phyloP scores from a whole-genome alignment of 2,329 filamentous ascomycete genomes.

The Bipolaris zeicola region DNA sequence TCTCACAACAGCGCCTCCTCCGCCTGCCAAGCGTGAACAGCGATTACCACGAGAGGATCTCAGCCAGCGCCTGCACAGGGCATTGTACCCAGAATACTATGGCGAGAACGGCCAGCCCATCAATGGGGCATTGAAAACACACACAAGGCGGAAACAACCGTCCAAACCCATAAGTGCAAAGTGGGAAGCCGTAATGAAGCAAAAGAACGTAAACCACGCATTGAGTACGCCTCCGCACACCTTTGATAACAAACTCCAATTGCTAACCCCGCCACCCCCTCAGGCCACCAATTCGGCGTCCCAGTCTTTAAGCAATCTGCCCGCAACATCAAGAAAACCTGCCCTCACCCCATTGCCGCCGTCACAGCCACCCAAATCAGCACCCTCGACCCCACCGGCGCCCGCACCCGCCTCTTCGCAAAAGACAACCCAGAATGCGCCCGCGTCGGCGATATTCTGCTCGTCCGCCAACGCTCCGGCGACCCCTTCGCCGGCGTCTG shows the following conservation, averaged over 20 bases:
- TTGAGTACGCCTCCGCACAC: constrained; percentile 15
- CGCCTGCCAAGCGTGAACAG: constrained; percentile 11
- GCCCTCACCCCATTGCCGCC: constrained; percentile 70
- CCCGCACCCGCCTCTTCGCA: constrained; percentile 80
- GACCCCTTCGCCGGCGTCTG: constrained; percentile 92
- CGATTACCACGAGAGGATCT: constrained; percentile 12
- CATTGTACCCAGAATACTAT: constrained; percentile 21
- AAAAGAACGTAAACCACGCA: constrained; percentile 16
- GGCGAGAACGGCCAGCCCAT: constrained; percentile 4
- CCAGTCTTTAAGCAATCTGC: constrained; percentile 58
- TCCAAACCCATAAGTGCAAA: constrained; percentile 19
- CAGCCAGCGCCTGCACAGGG: constrained; percentile 28
- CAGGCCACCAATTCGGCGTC: constrained; percentile 49
- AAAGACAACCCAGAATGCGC: constrained; percentile 77
- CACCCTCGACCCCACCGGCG: constrained; percentile 81
- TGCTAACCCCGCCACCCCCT: constrained; percentile 6
- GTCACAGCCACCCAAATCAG: constrained; percentile 72
- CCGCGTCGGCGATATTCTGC: constrained; percentile 86
- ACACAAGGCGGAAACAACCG: constrained; percentile 3
- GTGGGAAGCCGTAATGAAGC: constrained; percentile 19
- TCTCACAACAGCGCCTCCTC: constrained; percentile 1
- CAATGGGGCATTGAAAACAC: not conserved
- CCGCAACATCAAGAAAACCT: constrained; percentile 60
- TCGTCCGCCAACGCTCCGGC: constrained; percentile 81
- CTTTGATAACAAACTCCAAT: not conserved